Base-by-base conservation (phyloP, 352 stramenopile genomes). In the Paralagenidium karlingii region DNA sequence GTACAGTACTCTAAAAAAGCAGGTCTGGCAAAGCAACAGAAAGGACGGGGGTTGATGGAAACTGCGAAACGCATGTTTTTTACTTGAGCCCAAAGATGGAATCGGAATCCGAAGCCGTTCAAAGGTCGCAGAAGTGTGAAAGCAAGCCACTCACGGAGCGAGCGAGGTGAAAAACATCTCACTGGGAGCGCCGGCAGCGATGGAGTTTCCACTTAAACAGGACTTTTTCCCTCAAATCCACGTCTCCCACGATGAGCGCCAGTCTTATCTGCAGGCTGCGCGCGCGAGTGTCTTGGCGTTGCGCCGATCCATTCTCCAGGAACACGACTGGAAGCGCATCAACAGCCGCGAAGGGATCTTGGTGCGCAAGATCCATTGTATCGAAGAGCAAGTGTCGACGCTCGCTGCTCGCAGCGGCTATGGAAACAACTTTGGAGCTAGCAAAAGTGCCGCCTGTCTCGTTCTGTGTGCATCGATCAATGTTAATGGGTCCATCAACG, bases 191-290 rank as follows among this genome's bases (percentile, higher is more conserved):
- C n/a, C n/a, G n/a, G n/a, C n/a, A n/a, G n/a, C n/a, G 10, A 84
- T 84, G 69, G 68, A 84, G 45, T 76, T 87, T 36, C 74, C 74
- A 5, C 36, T 87, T 15, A 78, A 80, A 51, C 32, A 52, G 20
- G 60, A 75, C 53, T 87, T 84, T 44, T 87, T 87, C 43, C 68
- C 74, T 33, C 47, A 60, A 8, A 48, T 82, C 38, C 58, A 58
- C 33, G 55, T 84, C 37, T 54, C 65, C 11, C 28, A 26, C 11
- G 56, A 77, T 8, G 74, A 84, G 47, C 50, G 47, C 19, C 36
- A 47, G n/a, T 46, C 49, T 25, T 84, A 83, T 44, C 38, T 65
- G 11, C 29, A 51, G 9, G 62, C 47, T n/a, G 65, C 55, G 27
- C 61, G 78, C 33, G 44, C 55, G 18, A 63, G 49, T 28, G 61